A percentile compares a stretch with the other conserved stretches of the same genome.
phyloP scores from a whole-genome alignment of 192 early-diverging fungal species.

The Gorgonomyces haynaldii region DNA sequence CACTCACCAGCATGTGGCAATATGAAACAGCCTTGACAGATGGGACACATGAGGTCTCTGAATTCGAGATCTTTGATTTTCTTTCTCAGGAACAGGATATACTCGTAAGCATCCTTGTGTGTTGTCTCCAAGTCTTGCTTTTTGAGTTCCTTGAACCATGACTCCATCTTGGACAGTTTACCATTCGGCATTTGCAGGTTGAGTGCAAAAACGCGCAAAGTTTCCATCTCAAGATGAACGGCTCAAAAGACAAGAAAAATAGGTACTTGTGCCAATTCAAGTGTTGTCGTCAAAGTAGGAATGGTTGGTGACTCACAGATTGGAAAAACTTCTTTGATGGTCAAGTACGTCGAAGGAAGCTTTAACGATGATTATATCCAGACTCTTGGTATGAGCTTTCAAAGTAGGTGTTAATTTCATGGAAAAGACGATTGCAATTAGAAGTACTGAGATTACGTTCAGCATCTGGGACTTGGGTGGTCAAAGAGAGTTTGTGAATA shows the following conservation, averaged over 20 bases:
- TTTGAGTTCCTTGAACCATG: neutral
- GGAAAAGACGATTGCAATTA: slow-evolving; percentile 88
- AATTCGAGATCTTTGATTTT: neutral
- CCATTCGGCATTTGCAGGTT: neutral
- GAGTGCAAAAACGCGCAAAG: neutral
- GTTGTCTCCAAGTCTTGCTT: too few species aligned
- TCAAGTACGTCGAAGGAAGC: slow-evolving; percentile 91
- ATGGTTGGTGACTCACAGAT: slow-evolving; percentile 96
- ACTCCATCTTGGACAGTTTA: neutral
- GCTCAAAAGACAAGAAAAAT: neutral
- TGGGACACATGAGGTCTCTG: slow-evolving; percentile 1
- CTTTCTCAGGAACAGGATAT: neutral
- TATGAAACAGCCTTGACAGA: slow-evolving; percentile 4
- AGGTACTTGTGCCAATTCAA: slow-evolving; percentile 11
- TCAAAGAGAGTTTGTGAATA: slow-evolving; percentile 92
- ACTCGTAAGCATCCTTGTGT: neutral
- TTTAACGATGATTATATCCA: slow-evolving; percentile 95
- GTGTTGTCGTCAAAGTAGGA: slow-evolving; percentile 84
- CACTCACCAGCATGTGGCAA: slow-evolving; percentile 1
- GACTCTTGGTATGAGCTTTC: slow-evolving; percentile 59
- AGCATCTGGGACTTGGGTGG: slow-evolving; percentile 97
- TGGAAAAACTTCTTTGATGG: slow-evolving; percentile 93
- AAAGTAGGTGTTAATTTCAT: slow-evolving; percentile 82
- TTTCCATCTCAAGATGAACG: neutral
- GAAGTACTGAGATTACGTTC: slow-evolving; percentile 87